Base-by-base conservation (phyloP, 2,329 filamentous ascomycete genomes). In the Xylaria sp. region DNA sequence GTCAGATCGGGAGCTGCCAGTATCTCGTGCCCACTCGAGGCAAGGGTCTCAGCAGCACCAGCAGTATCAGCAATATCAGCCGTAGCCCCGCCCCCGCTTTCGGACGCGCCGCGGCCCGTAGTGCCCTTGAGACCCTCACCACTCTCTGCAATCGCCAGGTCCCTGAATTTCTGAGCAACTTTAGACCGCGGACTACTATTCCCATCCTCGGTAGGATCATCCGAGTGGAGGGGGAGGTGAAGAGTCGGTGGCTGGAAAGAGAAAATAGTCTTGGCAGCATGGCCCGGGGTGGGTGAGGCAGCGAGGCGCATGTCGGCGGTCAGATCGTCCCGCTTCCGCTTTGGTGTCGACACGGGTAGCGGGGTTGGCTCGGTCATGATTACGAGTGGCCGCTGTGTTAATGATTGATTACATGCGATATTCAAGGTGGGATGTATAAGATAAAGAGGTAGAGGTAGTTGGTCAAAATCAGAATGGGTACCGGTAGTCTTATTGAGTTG, bases 151-250 rank as follows among this genome's bases (percentile, higher is more conserved):
- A 88, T 78, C 16, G 80, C 83, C 60, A 88, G 81, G 65, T 85
- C 83, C 60, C 82, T 81, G 77, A 89, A 87, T 73, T 81, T 81
- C 75, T 85, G 83, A 47, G 83, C 84, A 48, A 88, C 85, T 63
- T 78, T 83, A 50, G 84, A 84, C 63, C 83, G 82, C n/a, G 87
- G 86, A 70, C 87, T 88, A 71, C 78, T 82, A 74, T 79, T 83
- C 66, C 85, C 86, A 60, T 86, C 85, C 35, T 85, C 82, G 48
- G 66, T 23, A 27, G 42, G 59, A 27, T 69, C 66, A 37, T 66
- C 53, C 23, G 69, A 61, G n/a, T 50, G 48, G 47, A 47, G 27
- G 37, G 64, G 47, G 23, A 69, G 67, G 57, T 63, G 68, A 66
- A 67, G 77, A 59, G 40, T 75, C 67, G 71, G 79, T 63, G 53